Percentiles rank a stretch among this genome's conserved stretches.
phyloP scores from a whole-genome alignment of 371 early-diverging fungal genomes.

The Mortierella sp. region DNA sequence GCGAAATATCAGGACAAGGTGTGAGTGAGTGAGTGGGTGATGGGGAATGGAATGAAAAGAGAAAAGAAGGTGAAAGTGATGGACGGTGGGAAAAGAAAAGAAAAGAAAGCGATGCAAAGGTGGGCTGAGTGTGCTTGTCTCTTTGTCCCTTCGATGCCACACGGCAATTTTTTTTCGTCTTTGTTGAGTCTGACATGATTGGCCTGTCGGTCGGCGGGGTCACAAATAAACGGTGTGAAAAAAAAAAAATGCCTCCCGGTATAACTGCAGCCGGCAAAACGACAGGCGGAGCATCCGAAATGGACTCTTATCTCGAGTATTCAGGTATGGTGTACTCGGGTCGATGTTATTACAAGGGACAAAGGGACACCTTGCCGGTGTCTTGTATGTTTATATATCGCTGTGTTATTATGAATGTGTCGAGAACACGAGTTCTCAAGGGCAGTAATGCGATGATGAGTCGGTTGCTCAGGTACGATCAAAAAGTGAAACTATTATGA shows the following conservation, averaged over 20 bases:
- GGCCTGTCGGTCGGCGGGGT: constrained; percentile 8
- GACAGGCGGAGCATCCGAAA: neutral
- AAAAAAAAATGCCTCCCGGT: neutral
- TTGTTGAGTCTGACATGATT: neutral
- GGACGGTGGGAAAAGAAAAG: neutral
- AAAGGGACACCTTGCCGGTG: no score
- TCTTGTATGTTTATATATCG: no score
- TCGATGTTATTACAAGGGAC: no score
- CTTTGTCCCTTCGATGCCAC: neutral
- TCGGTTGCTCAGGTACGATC: no score
- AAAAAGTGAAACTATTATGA: no score
- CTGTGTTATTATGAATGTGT: no score
- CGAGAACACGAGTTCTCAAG: no score
- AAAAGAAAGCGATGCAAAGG: neutral
- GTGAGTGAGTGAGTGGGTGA: constrained; percentile 6
- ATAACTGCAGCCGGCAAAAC: constrained; percentile 2
- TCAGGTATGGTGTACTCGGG: no score
- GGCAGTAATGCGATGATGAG: no score
- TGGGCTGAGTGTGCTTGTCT: neutral
- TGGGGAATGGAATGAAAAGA: constrained; percentile 11
- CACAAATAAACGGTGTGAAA: neutral
- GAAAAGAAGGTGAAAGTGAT: neutral
- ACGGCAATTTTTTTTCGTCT: neutral
- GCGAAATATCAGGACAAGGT: neutral
- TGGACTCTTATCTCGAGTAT: no score